Evolutionary conservation across 75 land plant genomes (phyloP), one percentile per base, ranked within the genome.

Genomic region (Pseudotsuga menziesii): DNA sequence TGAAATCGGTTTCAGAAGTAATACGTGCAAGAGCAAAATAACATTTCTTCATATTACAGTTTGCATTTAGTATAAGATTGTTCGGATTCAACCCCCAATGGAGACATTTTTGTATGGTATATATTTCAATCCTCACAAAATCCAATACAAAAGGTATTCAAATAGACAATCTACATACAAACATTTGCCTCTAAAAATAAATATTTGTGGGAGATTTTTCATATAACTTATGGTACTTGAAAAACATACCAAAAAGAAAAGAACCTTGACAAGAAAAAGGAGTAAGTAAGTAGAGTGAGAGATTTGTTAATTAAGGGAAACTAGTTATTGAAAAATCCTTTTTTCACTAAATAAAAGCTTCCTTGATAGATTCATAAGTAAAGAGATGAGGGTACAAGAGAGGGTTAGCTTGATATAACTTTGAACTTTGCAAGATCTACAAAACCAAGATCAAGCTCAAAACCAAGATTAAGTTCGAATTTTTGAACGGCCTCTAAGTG

Each of bases 11-110:
- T 77, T 93, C 93, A 48, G 94, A 81, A 12, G 89, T 83, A 12
- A 94, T 93, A 3, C 98, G 90, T 12, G 98, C 97, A 76, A 96
- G 88, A 48, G 97, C 98, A 82, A 96, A 96, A 78, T 96, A 97
- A 78, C 94, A 92, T 16, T 91, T 96, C 74, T 96, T 96, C 13
- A 96, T 78, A 78, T 96, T 98, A 80, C 99, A 97, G 78, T 93
- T 97, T n/a, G 98, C 90, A 77, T 97, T 97, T 59, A 97, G 80
- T 75, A 97, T 80, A 39, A 97, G 88, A 72, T 97, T 97, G 85
- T 93, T 92, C 0, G 99, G 98, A 78, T 96, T 96, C 77, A 96
- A 69, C 61, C 93, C 96, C 72, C 96, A 79, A 62, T 93, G 93
- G 23, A 93, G n/a, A 91, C 91, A 76, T 87, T 89, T n/a, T 91